These are phyloP conservation scores for Phytopythium aichiense DNA, from an alignment of 352 stramenopile genomes.

Conservation along the genomic window DNA sequence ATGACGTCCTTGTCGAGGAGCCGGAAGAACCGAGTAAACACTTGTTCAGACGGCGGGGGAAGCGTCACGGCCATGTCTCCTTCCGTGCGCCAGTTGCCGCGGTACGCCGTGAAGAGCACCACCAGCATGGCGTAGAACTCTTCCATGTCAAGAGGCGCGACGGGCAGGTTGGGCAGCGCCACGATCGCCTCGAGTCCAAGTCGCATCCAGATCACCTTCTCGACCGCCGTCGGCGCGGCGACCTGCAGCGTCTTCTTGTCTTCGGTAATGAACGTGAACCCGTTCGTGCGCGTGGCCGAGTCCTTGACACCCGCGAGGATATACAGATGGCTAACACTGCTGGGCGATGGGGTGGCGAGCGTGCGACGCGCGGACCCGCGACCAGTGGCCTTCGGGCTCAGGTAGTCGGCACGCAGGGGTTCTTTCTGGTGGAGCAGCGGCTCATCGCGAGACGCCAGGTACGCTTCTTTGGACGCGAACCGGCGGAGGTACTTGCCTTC, in stretches of 20 bases:
- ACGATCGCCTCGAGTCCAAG: constrained; percentile 81
- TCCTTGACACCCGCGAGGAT: constrained; percentile 82
- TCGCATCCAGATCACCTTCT: constrained; percentile 88
- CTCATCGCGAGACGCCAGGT: constrained; percentile 72
- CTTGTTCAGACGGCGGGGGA: constrained; percentile 78
- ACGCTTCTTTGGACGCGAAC: constrained; percentile 83
- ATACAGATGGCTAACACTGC: constrained; percentile 67
- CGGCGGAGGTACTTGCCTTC: constrained; percentile 81
- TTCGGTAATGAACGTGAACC: constrained; percentile 87
- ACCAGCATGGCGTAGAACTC: constrained; percentile 90
- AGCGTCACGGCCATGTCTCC: constrained; percentile 87
- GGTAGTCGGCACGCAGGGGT: constrained; percentile 30
- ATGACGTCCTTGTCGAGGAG: constrained; percentile 84
- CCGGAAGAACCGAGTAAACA: constrained; percentile 86
- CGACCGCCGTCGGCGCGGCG: constrained; percentile 65
- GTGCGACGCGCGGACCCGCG: constrained; percentile 25
- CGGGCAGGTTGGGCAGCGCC: constrained; percentile 70
- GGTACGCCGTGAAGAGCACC: constrained; percentile 77
- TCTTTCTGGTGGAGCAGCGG: constrained; percentile 53
- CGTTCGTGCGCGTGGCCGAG: constrained; percentile 69
- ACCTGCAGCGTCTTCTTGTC: constrained; percentile 85
- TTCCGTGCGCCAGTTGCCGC: constrained; percentile 77
- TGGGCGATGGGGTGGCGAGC: constrained; percentile 38
- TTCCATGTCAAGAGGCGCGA: constrained; percentile 82
- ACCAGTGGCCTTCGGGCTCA: constrained; percentile 26